Base-by-base conservation (phyloP, 1,284 basidiomycete species). In the Leccinum holopus region DNA sequence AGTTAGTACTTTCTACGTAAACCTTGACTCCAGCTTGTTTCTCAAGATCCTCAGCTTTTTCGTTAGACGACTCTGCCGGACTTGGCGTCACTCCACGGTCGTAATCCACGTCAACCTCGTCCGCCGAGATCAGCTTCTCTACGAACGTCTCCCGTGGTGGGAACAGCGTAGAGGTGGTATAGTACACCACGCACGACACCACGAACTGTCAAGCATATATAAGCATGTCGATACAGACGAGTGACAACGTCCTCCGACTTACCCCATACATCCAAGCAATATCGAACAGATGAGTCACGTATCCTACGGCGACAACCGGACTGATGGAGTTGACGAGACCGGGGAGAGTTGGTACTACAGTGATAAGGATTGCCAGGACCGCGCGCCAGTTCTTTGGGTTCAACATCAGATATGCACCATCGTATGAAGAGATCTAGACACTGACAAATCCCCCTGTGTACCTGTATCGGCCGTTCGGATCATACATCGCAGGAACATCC, bases 261-360 rank as follows among this genome's bases (percentile, higher is more conserved):
- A 90, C 89, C 37, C 89, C 89, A 59, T 86, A 88, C 12, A 91
- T 67, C 86, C 88, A 91, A 5, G 87, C 85, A 63, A 91, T 79
- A 68, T 88, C 83, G 69, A 87, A 91, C 7, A 90, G 67, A 63
- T 80, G 81, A 3, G 70, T 73, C 1, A 79, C 81, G 33, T 82
- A 77, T 14, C 86, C 87, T 16, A 88, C 81, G 0, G 75, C 60
- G 66, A 91, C 82, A 30, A 76, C 79, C 1, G 69, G 69, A 67
- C 88, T 87, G 73, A 92, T 89, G 57, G 83, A 84, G 65, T 82
- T 82, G 61, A 88, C 83, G 55, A 92, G 79, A 1, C 90, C 90
- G 1, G 91, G 90, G n/a, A 92, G 70, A 62, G 81, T 86, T 0
- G 88, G 90, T 0, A 83, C 79, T 1, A 90, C 84, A 1, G 89